Evolutionary conservation across 345 rosid genomes (phyloP), one percentile per base, ranked within the genome.

Genomic region (Citrus australasica): DNA sequence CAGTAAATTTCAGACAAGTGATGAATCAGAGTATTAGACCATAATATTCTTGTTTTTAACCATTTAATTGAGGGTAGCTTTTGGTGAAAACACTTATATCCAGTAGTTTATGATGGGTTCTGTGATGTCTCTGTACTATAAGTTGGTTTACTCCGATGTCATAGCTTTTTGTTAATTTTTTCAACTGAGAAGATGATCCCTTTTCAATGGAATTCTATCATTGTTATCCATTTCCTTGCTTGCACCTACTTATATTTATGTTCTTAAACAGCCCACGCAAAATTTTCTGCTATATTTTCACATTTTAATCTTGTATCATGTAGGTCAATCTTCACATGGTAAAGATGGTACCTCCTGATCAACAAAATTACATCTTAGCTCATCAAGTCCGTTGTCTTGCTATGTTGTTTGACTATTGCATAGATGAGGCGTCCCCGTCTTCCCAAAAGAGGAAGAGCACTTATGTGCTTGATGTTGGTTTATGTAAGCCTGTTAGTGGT

Each of bases 291-390:
- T 9, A 48, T 8, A 13, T 33, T 67, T 33, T 75, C 40, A 61
- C 76, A 22, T 76, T 79, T 53, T 74, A 56, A 33, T 71, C n/a
- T 76, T 71, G 69, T 63, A 5, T 76, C 68, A 4, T 60, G 60
- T 79, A 97, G 99, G 92, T 94, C 73, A 97, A 94, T 77, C 94
- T 92, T 86, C 89, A 92, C 76, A 88, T 90, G 76, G 64, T 94
- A 51, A 91, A 92, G 85, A 85, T 88, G 85, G 69, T 92, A 72
- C 90, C 98, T 64, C 75, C 48, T 19, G 91, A 84, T 79, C 87
- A 90, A 83, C 92, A 90, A 79, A 85, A 92, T 80, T 71, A 85
- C 78, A 80, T 83, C 51, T 73, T 96, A 74, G 87, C 91, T 60
- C 98, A 94, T 82, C 98, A 96, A 82, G 88, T 90, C 78, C 79